Base-by-base conservation (phyloP, 2,329 filamentous ascomycete genomes). In the Curvularia spicifera region DNA sequence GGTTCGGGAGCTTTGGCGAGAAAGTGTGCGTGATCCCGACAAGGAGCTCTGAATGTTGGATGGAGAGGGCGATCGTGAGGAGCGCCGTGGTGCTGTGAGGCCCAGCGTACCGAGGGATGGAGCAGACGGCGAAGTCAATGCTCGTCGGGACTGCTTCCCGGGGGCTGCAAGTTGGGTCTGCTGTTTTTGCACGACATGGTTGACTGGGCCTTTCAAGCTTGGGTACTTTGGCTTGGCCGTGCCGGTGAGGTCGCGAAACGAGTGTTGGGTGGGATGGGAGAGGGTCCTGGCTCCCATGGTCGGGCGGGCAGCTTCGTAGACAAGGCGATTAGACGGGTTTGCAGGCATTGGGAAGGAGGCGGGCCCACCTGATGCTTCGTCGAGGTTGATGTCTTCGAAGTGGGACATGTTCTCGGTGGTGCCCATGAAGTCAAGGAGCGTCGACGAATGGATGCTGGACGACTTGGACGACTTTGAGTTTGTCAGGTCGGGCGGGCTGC, bases 321-420 rank as follows among this genome's bases (percentile, higher is more conserved):
- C 58, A 44, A 73, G 56, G 50, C 71, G 72, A 47, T 72, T 71
- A 31, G 70, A 70, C 24, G 67, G 59, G 48, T 68, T 65, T 15
- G 52, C 29, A 28, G 72, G 64, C 53, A 73, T 58, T 45, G 85
- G 85, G 35, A 84, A 84, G 61, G 81, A 66, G n/a, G 63, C 51
- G 10, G 75, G 71, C 39, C 69, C 70, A 28, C 53, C 55, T 26
- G 60, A 62, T 59, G 83, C 82, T 68, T 91, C 89, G 59, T 93
- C 89, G 29, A 98, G 86, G 12, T 90, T 91, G 74, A 97, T 97
- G 65, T 97, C 94, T 76, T 98, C 94, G 70, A 97, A 97, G 75
- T 97, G 88, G 63, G 87, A 88, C 57, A 89, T 85, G 72, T 96
- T 59, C 53, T 59, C 91, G 71, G 89, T 87, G 26, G 79, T 77